A percentile compares a stretch with the other conserved stretches of the same genome.
phyloP scores from a whole-genome alignment of 768 basidiomycete genomes.

The Boletus subcaerulescens region DNA sequence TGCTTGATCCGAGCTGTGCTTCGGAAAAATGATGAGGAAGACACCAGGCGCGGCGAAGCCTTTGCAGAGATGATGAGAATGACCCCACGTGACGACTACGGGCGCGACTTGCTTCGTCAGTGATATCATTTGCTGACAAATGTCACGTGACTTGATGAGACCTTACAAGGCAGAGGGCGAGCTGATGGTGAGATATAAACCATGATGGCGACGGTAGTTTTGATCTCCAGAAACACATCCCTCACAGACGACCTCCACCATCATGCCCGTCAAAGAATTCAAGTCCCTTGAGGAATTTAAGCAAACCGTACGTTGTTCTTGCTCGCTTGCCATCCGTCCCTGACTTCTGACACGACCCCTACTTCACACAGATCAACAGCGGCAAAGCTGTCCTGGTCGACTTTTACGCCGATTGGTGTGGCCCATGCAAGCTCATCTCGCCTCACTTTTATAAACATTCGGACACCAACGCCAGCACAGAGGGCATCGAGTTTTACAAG shows the following conservation, averaged over 20 bases:
- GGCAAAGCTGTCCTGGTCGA: conserved; percentile 16
- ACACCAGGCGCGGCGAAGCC: too few species aligned
- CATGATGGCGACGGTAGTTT: neutral
- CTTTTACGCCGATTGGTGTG: conserved; percentile 22
- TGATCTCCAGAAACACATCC: neutral
- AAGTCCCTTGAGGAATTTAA: neutral
- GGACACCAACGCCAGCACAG: neutral
- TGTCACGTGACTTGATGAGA: neutral
- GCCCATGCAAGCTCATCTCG: conserved; percentile 14
- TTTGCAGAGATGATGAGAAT: too few species aligned
- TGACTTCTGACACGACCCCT: neutral
- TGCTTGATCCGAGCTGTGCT: too few species aligned
- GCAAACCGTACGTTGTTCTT: neutral
- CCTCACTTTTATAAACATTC: conserved; percentile 11
- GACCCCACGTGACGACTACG: too few species aligned
- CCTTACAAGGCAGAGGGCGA: neutral
- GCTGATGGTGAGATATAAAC: neutral
- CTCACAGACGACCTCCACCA: neutral
- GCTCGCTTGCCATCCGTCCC: neutral
- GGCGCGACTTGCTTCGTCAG: neutral
- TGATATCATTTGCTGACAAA: neutral
- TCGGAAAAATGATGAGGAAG: too few species aligned
- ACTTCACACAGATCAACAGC: neutral
- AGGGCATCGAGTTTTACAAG: conserved; percentile 59
- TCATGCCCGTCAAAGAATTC: neutral